A percentile compares a stretch with the other conserved stretches of the same genome.
Evolutionary conservation across 164 flowering plant genomes (phyloP).

Genomic region (Annona squamosa): DNA sequence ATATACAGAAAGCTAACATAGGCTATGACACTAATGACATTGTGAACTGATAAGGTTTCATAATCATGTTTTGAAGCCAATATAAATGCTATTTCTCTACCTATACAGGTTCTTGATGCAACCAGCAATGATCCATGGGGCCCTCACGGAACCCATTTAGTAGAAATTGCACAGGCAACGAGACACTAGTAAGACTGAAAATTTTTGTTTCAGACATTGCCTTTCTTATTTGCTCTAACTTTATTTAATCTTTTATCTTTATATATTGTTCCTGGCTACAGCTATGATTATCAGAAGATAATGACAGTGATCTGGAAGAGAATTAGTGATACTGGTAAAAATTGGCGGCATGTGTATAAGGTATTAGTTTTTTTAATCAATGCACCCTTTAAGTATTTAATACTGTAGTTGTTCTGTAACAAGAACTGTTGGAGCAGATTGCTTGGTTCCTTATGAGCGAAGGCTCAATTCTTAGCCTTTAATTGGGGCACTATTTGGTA

Average conservation of each 20-base stretch:
- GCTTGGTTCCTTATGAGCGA: no score
- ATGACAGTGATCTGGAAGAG: conserved; percentile 92
- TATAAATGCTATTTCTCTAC: neutral
- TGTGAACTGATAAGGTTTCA: neutral
- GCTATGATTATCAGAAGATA: conserved; percentile 94
- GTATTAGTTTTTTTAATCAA: conserved; percentile 26
- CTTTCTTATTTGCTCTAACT: conserved; percentile 1
- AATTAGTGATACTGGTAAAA: conserved; percentile 90
- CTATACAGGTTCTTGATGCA: conserved; percentile 86
- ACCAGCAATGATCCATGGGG: conserved; percentile 99
- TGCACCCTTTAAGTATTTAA: neutral
- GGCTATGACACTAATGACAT: neutral
- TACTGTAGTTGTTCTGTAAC: neutral
- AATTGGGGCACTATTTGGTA: no score
- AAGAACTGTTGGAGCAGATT: no score
- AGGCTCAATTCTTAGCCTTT: no score
- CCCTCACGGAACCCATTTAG: conserved; percentile 92
- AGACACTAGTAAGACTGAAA: conserved; percentile 63
- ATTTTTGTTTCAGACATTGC: neutral
- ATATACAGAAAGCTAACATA: neutral
- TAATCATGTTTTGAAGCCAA: neutral
- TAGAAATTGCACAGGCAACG: conserved; percentile 95
- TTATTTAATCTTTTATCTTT: conserved; percentile 3
- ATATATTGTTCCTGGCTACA: no score
- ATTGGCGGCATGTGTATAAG: conserved; percentile 99